A percentile compares a stretch with the other conserved stretches of the same genome.
These are phyloP conservation scores for Raphanus hybrid DNA, from an alignment of 441 rosid genomes.

Conservation along the genomic window DNA sequence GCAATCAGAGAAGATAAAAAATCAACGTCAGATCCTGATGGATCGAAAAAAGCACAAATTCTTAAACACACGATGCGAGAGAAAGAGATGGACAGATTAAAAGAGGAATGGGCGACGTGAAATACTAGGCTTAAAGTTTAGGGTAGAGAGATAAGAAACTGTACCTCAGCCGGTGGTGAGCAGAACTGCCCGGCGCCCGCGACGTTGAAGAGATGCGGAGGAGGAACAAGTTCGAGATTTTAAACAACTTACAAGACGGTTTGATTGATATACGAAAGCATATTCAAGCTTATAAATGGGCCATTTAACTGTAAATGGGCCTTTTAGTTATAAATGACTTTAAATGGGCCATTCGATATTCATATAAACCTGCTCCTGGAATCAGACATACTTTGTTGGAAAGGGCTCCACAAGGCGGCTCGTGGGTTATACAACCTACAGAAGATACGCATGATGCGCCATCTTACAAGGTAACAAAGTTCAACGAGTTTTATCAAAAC, in stretches of 20 bases:
- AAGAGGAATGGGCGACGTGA: no score
- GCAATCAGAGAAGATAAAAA: no score
- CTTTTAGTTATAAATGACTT: background rate
- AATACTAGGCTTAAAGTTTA: no score
- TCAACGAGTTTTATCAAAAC: no score
- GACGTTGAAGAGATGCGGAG: conserved; percentile 2
- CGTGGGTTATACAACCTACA: background rate
- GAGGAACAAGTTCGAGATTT: conserved; percentile 5
- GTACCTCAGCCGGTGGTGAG: conserved; percentile 35
- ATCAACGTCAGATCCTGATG: no score
- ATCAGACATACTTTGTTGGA: background rate
- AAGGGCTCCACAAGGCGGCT: background rate
- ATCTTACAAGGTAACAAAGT: no score
- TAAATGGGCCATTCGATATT: background rate
- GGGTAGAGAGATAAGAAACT: background rate
- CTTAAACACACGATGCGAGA: no score
- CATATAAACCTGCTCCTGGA: background rate
- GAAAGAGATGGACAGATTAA: no score
- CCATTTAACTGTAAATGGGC: background rate
- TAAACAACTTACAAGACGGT: background rate
- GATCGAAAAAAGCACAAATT: no score
- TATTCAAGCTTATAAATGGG: background rate
- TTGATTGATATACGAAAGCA: background rate
- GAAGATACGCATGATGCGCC: no score
- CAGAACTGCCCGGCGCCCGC: background rate